Evolutionary conservation across 1,284 basidiomycete species (phyloP).

Genomic region (Mycena sp.): DNA sequence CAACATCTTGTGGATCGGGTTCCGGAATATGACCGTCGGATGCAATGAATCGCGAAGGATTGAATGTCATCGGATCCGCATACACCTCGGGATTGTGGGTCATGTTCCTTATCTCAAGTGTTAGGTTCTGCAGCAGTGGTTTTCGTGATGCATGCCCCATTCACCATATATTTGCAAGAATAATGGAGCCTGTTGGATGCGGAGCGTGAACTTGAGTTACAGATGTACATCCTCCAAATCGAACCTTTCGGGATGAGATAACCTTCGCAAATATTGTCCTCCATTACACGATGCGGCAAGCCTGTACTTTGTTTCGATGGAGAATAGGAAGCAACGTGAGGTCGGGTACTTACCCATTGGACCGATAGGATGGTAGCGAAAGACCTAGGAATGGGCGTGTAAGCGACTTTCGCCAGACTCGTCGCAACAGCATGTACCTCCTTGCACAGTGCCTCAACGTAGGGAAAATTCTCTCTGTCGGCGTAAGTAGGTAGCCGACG

Average conservation of each 20-base stretch:
- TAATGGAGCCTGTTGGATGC: neutral
- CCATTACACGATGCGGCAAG: conserved; percentile 59
- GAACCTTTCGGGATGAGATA: conserved; percentile 62
- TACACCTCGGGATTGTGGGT: conserved; percentile 56
- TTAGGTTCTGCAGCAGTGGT: no score
- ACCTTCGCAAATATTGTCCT: conserved; percentile 62
- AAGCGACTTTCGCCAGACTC: neutral
- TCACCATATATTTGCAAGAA: conserved; percentile 20
- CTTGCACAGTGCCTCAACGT: conserved; percentile 50
- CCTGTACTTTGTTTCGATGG: conserved; percentile 41
- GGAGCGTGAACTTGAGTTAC: no score
- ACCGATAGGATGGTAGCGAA: conserved; percentile 15
- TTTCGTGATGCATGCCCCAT: no score
- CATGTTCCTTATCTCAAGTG: conserved; percentile 1
- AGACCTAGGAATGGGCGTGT: neutral
- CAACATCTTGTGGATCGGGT: conserved; percentile 55
- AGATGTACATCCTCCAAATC: conserved; percentile 25
- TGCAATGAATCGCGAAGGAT: conserved; percentile 55
- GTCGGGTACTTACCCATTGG: conserved; percentile 5
- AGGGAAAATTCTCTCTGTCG: conserved; percentile 49
- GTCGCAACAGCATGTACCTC: conserved; percentile 40
- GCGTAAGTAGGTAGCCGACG: conserved; percentile 50
- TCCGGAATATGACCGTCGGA: conserved; percentile 45
- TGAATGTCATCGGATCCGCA: conserved; percentile 53
- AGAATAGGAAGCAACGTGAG: neutral